A percentile compares a stretch with the other conserved stretches of the same genome.
phyloP scores from a whole-genome alignment of 2,329 filamentous ascomycete species.

The Penicillium sp. region DNA sequence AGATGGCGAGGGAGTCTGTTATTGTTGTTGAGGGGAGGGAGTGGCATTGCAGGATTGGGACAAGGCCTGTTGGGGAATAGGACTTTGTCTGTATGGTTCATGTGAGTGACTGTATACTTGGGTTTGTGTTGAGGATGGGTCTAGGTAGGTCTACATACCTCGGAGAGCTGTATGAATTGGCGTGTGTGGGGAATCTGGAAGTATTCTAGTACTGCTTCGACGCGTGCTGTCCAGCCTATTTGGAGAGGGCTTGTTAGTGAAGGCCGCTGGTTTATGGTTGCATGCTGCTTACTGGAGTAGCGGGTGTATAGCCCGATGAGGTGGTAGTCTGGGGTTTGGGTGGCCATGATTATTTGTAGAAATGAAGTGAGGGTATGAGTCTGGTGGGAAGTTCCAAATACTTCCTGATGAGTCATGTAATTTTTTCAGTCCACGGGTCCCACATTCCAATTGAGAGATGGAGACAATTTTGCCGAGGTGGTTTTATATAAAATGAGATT shows the following conservation, averaged over 20 bases:
- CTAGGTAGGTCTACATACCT: constrained; percentile 20
- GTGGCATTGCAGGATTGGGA: constrained; percentile 30
- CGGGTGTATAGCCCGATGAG: constrained; percentile 34
- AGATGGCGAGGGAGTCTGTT: constrained; percentile 35
- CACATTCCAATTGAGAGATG: neutral
- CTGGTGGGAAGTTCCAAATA: neutral
- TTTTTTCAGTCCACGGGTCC: neutral
- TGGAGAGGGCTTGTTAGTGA: neutral
- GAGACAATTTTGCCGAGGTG: neutral
- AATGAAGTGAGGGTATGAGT: neutral
- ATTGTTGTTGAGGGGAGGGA: constrained; percentile 26
- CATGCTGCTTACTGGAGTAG: constrained; percentile 32
- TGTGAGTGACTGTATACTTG: neutral
- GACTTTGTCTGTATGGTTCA: constrained; percentile 20
- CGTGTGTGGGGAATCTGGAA: constrained; percentile 34
- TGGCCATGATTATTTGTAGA: neutral
- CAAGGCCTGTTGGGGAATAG: constrained; percentile 32
- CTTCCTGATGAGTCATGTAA: neutral
- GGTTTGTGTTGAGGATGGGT: neutral
- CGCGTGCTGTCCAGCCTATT: constrained; percentile 38
- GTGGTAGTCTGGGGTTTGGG: constrained; percentile 26
- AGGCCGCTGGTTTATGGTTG: neutral
- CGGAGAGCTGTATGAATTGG: constrained; percentile 26
- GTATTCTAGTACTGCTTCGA: constrained; percentile 37
- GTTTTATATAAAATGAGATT: neutral